These are phyloP conservation scores for Deinandra increscens DNA, from an alignment of 129 eudicot species.

Conservation along the genomic window DNA sequence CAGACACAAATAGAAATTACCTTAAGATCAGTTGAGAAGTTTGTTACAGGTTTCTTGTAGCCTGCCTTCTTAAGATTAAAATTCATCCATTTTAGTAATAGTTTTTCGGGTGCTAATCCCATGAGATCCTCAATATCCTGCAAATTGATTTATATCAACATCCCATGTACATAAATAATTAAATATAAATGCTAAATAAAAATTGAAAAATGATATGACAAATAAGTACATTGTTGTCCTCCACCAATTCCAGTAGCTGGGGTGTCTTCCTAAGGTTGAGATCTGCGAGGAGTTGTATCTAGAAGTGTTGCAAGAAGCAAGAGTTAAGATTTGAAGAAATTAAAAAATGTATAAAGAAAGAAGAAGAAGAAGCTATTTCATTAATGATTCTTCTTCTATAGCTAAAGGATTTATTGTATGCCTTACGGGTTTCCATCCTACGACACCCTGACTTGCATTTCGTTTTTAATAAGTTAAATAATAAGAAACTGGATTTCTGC, in stretches of 20 bases:
- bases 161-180: not conserved
- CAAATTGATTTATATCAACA: slow-evolving; percentile 6
- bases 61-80: slow-evolving; percentile 94
- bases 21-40: slow-evolving; percentile 88
- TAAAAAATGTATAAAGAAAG: not conserved
- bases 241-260: slow-evolving; percentile 85
- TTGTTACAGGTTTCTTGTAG: slow-evolving; percentile 72
- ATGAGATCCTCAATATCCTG: slow-evolving; percentile 95
- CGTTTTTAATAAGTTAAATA: not conserved
- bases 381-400: not conserved
- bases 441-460: not conserved
- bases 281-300: slow-evolving; percentile 93
- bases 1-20: slow-evolving; percentile 28
- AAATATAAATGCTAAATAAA: not conserved
- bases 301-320: slow-evolving; percentile 27
- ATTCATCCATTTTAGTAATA: slow-evolving; percentile 90
- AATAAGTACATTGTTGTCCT: slow-evolving; percentile 61
- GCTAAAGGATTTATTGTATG: no score
- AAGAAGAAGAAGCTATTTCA: not conserved
- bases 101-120: slow-evolving; percentile 84
- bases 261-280: slow-evolving; percentile 95
- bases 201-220: not conserved
- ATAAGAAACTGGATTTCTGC: not conserved
- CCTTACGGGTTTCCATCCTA: not conserved
- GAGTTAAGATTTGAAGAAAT: not conserved